Evolutionary conservation across 495 filamentous ascomycete species (phyloP).

Genomic region (Penicillium lividum): DNA sequence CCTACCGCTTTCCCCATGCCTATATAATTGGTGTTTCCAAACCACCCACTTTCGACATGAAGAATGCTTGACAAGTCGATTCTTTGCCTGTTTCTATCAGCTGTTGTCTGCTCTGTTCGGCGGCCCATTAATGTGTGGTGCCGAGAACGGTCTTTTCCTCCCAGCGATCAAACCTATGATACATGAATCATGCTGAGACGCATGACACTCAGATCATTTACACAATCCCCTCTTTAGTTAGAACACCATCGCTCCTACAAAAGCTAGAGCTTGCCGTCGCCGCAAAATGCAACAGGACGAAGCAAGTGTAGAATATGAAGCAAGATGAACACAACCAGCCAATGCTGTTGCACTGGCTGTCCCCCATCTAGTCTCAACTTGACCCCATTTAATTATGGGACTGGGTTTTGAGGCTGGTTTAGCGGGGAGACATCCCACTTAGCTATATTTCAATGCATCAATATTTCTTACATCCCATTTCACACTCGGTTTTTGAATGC

Average conservation of each 20-base stretch:
- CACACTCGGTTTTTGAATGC: conserved; percentile 33
- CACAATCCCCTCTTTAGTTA: conserved; percentile 4
- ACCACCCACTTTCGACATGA: neutral
- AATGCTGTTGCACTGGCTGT: conserved; percentile 28
- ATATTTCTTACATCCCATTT: neutral
- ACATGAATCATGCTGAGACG: neutral
- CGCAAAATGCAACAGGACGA: conserved; percentile 55
- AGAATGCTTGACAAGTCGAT: neutral
- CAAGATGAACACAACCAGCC: conserved; percentile 51
- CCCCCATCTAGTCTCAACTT: conserved; percentile 46
- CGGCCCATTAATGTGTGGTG: conserved; percentile 25
- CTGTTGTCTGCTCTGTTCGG: conserved; percentile 4
- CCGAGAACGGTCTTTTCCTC: neutral
- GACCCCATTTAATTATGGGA: conserved; percentile 56
- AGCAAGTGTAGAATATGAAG: conserved; percentile 68
- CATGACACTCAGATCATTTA: neutral
- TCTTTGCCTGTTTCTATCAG: neutral
- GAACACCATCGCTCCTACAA: conserved; percentile 51
- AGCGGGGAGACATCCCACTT: conserved; percentile 41
- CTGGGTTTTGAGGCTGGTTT: conserved; percentile 47
- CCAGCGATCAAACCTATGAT: neutral
- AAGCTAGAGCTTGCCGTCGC: conserved; percentile 68
- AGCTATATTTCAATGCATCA: neutral
- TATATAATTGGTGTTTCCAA: conserved; percentile 27
- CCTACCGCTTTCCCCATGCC: neutral